Percentiles rank a stretch among this genome's conserved stretches.
Conservation (phyloP, 768 basidiomycete species). For the Kwoniella shandongensis region DNA sequence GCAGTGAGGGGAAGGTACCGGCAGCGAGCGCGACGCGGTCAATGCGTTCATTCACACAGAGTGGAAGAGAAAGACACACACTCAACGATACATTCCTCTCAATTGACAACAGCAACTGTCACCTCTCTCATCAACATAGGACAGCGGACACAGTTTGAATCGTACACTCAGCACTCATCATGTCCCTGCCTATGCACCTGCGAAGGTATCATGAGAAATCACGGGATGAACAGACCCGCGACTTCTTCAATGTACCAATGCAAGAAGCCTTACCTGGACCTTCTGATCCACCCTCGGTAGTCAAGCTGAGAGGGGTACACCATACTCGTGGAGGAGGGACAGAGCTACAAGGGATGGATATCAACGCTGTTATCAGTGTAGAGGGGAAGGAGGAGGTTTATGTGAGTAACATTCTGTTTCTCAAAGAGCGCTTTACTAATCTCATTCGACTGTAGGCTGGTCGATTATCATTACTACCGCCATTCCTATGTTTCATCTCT, state of each 20-base stretch:
- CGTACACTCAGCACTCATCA: conserved; percentile 18
- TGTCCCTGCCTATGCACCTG: conserved; percentile 61
- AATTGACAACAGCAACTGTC: no score
- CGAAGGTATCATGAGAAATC: conserved; percentile 90
- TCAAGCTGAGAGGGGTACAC: conserved; percentile 36
- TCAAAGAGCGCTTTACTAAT: not conserved
- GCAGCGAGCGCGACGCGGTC: no score
- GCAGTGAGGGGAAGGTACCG: no score
- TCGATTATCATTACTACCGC: conserved; percentile 80
- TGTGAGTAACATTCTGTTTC: conserved; percentile 61
- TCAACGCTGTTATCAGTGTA: conserved; percentile 82
- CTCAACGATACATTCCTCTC: no score
- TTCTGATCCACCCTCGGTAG: conserved; percentile 28
- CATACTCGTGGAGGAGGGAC: conserved; percentile 14
- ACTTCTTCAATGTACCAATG: conserved; percentile 82
- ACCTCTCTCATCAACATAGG: no score
- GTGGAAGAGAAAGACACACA: no score
- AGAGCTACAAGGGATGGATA: conserved; percentile 64
- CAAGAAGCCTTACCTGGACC: conserved; percentile 33
- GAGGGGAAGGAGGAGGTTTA: conserved; percentile 88
- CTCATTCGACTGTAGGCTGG: conserved; percentile 65
- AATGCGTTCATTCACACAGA: no score
- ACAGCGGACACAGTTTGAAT: no score
- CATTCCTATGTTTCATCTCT: conserved; percentile 85
- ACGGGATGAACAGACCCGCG: conserved; percentile 76